Conservation (phyloP, 2,329 filamentous ascomycete genomes). For the Arthroderma sp. region DNA sequence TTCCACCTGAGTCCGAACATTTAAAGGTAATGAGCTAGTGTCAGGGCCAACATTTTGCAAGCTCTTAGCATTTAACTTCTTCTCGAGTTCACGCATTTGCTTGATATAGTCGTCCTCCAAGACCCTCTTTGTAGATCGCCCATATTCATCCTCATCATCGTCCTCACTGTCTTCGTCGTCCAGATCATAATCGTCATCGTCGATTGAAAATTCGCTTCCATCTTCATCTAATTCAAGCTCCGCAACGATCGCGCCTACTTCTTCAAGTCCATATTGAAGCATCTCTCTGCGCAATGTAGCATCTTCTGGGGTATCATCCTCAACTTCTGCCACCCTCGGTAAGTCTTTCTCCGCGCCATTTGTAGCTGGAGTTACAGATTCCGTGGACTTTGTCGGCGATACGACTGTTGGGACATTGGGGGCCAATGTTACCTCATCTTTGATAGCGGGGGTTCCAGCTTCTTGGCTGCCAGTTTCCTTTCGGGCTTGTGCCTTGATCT, state of each 20-base stretch:
- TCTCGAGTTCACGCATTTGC: slow-evolving; percentile 76
- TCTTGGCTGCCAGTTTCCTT: not conserved
- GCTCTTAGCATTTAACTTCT: slow-evolving; percentile 51
- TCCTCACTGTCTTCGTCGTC: slow-evolving; percentile 48
- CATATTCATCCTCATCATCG: slow-evolving; percentile 64
- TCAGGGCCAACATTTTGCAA: slow-evolving; percentile 48
- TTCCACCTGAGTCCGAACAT: slow-evolving; percentile 24
- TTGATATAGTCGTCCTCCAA: slow-evolving; percentile 63
- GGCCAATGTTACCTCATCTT: not conserved
- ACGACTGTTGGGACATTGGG: not conserved
- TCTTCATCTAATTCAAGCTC: slow-evolving; percentile 73
- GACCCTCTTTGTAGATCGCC: slow-evolving; percentile 55
- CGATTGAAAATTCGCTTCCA: slow-evolving; percentile 38
- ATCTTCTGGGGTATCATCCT: slow-evolving; percentile 64
- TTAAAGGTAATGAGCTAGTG: slow-evolving; percentile 23
- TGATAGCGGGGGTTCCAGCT: not conserved
- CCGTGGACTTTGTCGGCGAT: not conserved
- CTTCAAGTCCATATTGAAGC: slow-evolving; percentile 76
- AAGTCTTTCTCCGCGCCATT: slow-evolving; percentile 8
- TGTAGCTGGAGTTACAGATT: not conserved
- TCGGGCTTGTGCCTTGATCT: not conserved
- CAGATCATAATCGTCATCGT: slow-evolving; percentile 44
- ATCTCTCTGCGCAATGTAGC: slow-evolving; percentile 72
- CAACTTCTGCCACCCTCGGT: slow-evolving; percentile 52
- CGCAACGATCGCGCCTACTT: slow-evolving; percentile 83